Evolutionary conservation across 768 basidiomycete genomes (phyloP), one percentile per base, ranked within the genome.

Genomic region (Mrakia frigida): DNA sequence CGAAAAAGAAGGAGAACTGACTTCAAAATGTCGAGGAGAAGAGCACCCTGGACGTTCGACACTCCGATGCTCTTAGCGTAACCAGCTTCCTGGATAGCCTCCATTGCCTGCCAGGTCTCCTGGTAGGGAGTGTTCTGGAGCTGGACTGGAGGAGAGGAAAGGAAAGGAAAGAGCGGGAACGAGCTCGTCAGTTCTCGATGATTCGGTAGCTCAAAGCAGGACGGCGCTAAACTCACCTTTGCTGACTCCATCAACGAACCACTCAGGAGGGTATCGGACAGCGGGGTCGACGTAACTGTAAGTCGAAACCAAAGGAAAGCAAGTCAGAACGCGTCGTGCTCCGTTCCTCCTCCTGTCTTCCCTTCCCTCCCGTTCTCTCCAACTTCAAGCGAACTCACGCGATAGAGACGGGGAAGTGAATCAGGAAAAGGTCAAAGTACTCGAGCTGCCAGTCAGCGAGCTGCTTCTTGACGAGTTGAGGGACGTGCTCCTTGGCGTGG

Each of bases 91-190:
- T 90, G 89, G 31, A 94, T 87, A 77, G 86, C 85, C 83, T 96
- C 94, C 89, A 96, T 88, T 23, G 88, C 91, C 59, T 83, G 81
- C 92, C 92, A 95, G 25, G 94, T 95, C 85, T 92, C 90, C 80
- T 89, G 88, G 82, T 92, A 87, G 53, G 90, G 89, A 0, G 88
- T 88, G 70, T 89, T 89, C 79, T 88, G 7, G 73, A 59, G 50
- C 18, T 74, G 41, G 70, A 75, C 68, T 56, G 74, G 6, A n/a
- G 39, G n/a, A 21, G 33, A n/a, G 35, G 31, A 28, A 31, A n/a
- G 56, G 21, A 65, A 1, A n/a, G 1, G 63, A 6, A 37, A n/a
- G 35, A 37, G 33, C 14, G 60, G 21, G 2, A 6, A 4, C 56
- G n/a, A 61, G 60, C n/a, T n/a, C n/a, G 10, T 61, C 60, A 61